Base-by-base conservation (phyloP, 441 rosid genomes). In the Corymbia citriodora region DNA sequence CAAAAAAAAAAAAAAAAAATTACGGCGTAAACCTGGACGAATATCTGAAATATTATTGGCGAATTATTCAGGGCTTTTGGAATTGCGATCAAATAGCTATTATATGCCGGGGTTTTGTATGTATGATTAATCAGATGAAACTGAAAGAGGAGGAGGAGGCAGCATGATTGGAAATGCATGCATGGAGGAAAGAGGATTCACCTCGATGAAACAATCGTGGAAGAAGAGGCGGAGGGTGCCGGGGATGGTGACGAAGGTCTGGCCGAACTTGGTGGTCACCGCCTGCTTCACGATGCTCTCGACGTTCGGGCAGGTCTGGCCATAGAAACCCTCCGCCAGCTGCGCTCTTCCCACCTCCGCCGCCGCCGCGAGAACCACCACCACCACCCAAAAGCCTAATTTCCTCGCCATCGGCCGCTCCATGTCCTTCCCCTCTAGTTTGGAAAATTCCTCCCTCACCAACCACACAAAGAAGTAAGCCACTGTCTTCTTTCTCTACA, bases 191-290 rank as follows among this genome's bases (percentile, higher is more conserved):
- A 15, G 55, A 29, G 48, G 85, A 59, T 82, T 16, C 94, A 97
- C 99, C 93, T 89, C 92, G 36, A 95, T 91, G 72, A 96, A 96
- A 92, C 98, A 96, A 83, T 95, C 98, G 70, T 96, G 98, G 92
- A 95, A 96, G 91, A 96, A 95, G 87, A 96, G 91, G 33, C 98
- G 94, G 52, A 96, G 93, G 17, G 97, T 95, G 19, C 93, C 96
- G 18, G 98, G 98, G 87, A 95, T 53, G 21, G 98, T 96, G 61
- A 89, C 45, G 90, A 88, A 79, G n/a, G 94, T 93, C 92, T 95
- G 93, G 81, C 91, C 79, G 88, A 93, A 91, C 92, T 96, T 96
- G n/a, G 90, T 90, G n/a, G 92, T 29, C 18, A 95, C 95, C 27
- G 53, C 94, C 87, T 94, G 94, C 9, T 86, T 63, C 40, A 95